Base-by-base conservation (phyloP, 2,329 filamentous ascomycete species). In the Fusarium succisae region DNA sequence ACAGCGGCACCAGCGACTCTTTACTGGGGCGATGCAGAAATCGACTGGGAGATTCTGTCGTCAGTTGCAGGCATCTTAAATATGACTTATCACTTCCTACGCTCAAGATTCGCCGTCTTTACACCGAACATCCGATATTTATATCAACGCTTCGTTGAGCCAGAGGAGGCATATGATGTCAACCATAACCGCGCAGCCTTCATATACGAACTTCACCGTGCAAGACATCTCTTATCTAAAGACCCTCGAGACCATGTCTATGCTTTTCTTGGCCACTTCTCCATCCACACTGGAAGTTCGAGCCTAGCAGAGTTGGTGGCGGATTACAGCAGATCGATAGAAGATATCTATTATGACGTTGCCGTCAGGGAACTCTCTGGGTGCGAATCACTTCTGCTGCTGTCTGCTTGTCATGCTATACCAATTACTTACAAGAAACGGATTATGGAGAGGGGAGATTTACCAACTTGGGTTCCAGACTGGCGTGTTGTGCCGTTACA, bases 401-500 rank as follows among this genome's bases (percentile, higher is more conserved):
- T 82, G 4, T 80, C 80, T 1, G 79, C 81, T 8, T 78, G 77
- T 12, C 76, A 82, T 59, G 66, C 68, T 28, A 57, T 73, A 24
- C 73, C 74, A 2, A 37, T 44, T 11, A 68, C 66, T 8, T 64
- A 75, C 32, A 51, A 41, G 37, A 75, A 70, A 5, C 66, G 55
- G n/a, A n/a, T 55, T 3, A 54, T 59, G 39, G 28, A 35, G 20
- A 62, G 39, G 30, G 56, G 44, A 7, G 24, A 60, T 26, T 32
- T 83, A 8, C 82, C 82, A 3, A 80, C 81, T 1, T 84, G 82
- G 82, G 82, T 82, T 32, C 82, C 82, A 2, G 82, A 84, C 74
- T 83, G 82, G 82, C 77, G 80, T 5, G 62, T 79, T 12, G 61
- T 77, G 12, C 80, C 81, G 18, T 59, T 81, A 2, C 81, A 83